phyloP scores from a whole-genome alignment of 2,329 filamentous ascomycete species.

The Aureobasidium lini region DNA sequence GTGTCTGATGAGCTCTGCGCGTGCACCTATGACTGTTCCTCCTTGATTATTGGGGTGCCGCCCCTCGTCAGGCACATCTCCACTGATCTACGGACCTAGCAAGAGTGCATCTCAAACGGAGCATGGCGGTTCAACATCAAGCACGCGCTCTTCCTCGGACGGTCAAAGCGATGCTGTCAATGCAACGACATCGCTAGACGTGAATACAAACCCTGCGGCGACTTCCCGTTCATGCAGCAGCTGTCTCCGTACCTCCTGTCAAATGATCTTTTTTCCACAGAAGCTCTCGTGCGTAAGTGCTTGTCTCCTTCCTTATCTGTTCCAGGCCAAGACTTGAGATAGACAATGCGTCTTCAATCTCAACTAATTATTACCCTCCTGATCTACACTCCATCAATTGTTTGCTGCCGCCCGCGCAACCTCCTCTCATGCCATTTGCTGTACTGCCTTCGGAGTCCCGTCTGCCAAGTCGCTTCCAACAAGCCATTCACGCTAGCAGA shows the following conservation, averaged over 20 bases:
- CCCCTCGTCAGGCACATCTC: neutral
- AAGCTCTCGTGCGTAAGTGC: slow-evolving; percentile 9
- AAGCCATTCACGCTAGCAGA: neutral
- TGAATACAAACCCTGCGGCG: neutral
- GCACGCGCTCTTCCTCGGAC: neutral
- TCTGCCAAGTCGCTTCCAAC: slow-evolving; percentile 10
- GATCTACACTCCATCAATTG: slow-evolving; percentile 10
- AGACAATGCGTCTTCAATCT: slow-evolving; percentile 10
- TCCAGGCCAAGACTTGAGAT: slow-evolving; percentile 8
- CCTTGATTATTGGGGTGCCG: neutral
- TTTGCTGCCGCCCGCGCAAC: neutral
- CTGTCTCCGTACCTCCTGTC: neutral
- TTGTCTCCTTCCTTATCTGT: slow-evolving; percentile 13
- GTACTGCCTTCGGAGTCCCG: neutral
- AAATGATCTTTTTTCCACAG: neutral
- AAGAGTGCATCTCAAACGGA: neutral
- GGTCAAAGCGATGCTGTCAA: neutral
- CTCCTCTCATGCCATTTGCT: slow-evolving; percentile 2
- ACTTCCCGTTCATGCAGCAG: neutral
- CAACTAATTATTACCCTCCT: slow-evolving; percentile 5
- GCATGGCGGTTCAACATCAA: neutral
- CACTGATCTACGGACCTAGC: neutral
- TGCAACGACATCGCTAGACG: neutral
- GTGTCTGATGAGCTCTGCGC: neutral
- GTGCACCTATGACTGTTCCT: neutral